phyloP scores from a whole-genome alignment of 305 asterid genomes.

The Withania somnifera region DNA sequence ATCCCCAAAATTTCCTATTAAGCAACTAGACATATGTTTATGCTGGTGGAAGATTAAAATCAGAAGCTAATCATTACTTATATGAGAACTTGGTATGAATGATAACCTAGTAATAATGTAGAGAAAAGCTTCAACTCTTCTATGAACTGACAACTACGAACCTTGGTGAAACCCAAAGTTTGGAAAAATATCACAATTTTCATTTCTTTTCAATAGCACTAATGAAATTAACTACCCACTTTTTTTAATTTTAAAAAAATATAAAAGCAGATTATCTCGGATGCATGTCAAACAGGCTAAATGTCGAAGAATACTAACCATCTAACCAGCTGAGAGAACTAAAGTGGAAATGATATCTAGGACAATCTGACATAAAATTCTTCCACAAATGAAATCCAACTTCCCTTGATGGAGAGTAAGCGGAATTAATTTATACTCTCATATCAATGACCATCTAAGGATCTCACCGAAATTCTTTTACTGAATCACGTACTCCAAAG shows the following conservation, averaged over 20 bases:
- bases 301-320: not conserved
- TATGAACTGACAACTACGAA: not conserved
- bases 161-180: not conserved
- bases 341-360: not conserved
- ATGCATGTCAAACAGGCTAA: not conserved
- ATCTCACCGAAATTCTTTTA: not conserved
- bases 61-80: not conserved
- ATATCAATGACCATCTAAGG: not conserved
- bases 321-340: not conserved
- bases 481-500: not conserved
- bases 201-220: not conserved
- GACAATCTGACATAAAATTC: not conserved
- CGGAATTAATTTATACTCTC: not conserved
- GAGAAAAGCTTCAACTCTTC: not conserved
- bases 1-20: not conserved
- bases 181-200: not conserved
- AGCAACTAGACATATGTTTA: not conserved
- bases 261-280: not conserved
- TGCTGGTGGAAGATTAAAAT: not conserved
- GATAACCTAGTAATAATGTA: not conserved
- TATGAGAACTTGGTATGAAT: not conserved
- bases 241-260: not conserved
- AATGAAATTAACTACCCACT: not conserved
- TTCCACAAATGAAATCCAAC: not conserved
- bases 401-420: not conserved